These are phyloP conservation scores for Fraxinus latifolia DNA, from an alignment of 305 asterid genomes.

Conservation along the genomic window DNA sequence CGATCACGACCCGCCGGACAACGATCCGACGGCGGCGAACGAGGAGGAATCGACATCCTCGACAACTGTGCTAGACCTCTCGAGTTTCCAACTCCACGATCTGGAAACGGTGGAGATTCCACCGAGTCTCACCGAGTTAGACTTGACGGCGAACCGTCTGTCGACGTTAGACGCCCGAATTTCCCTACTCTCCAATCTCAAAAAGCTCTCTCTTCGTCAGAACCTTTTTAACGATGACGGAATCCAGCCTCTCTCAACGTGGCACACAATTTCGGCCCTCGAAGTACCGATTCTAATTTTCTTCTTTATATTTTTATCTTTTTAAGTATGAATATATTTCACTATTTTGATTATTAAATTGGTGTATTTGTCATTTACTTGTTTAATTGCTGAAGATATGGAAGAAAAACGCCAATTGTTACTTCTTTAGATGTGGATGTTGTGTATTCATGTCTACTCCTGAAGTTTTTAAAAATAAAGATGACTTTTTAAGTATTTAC, in stretches of 20 bases:
- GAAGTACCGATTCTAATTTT: slow-evolving; percentile 37
- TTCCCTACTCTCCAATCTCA: slow-evolving; percentile 61
- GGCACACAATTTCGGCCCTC: slow-evolving; percentile 61
- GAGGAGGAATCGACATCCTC: slow-evolving; percentile 26
- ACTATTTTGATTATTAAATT: background rate
- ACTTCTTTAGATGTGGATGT: background rate
- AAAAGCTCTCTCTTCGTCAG: slow-evolving; percentile 85
- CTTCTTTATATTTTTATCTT: background rate
- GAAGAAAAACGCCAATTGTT: background rate
- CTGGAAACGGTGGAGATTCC: slow-evolving; percentile 73
- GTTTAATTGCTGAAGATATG: background rate
- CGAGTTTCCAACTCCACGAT: slow-evolving; percentile 84
- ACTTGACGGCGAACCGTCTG: slow-evolving; percentile 81
- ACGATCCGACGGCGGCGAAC: slow-evolving; percentile 16
- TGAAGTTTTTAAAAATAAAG: background rate
- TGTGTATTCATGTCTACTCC: too few relatives aligned
- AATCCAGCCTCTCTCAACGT: slow-evolving; percentile 60
- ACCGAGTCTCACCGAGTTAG: slow-evolving; percentile 57
- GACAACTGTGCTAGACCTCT: slow-evolving; percentile 57
- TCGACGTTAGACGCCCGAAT: slow-evolving; percentile 78
- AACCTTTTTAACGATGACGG: slow-evolving; percentile 65
- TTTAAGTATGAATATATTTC: background rate
- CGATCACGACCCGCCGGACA: slow-evolving; percentile 23
- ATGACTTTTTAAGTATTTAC: background rate
- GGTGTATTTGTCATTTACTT: background rate